phyloP scores from a whole-genome alignment of 331 rosid genomes.

The Malus hybrid region DNA sequence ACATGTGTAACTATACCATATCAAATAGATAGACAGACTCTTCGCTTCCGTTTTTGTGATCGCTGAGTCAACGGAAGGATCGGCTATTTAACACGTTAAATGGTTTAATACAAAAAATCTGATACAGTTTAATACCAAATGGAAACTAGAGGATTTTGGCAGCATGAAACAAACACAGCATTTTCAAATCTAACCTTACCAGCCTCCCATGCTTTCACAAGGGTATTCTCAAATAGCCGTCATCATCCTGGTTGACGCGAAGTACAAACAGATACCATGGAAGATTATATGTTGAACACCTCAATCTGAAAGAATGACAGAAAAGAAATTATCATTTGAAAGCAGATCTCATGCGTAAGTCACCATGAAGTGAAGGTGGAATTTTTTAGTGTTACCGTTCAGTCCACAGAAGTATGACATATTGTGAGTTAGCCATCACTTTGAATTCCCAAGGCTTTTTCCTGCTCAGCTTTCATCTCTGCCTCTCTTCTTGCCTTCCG shows the following conservation, averaged over 20 bases:
- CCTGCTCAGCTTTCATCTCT: conserved; percentile 23
- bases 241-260: no score
- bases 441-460: neutral
- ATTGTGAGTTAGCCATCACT: neutral
- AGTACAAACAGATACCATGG: no score
- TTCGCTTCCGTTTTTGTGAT: neutral
- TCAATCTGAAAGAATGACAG: no score
- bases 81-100: neutral
- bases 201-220: neutral
- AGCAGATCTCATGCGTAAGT: no score
- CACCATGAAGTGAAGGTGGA: neutral
- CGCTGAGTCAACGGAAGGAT: neutral
- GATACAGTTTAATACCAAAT: neutral
- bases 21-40: neutral
- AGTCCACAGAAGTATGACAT: no score
- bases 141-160: neutral
- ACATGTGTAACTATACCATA: neutral
- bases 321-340: no score
- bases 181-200: neutral
- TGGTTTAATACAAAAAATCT: neutral
- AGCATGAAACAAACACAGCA: neutral
- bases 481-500: conserved; percentile 24
- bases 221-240: neutral
- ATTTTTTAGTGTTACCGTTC: neutral
- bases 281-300: no score